Percentiles rank a stretch among this genome's conserved stretches.
Evolutionary conservation across 495 filamentous ascomycete genomes (phyloP).

Genomic region (Pyrenula massariospora): DNA sequence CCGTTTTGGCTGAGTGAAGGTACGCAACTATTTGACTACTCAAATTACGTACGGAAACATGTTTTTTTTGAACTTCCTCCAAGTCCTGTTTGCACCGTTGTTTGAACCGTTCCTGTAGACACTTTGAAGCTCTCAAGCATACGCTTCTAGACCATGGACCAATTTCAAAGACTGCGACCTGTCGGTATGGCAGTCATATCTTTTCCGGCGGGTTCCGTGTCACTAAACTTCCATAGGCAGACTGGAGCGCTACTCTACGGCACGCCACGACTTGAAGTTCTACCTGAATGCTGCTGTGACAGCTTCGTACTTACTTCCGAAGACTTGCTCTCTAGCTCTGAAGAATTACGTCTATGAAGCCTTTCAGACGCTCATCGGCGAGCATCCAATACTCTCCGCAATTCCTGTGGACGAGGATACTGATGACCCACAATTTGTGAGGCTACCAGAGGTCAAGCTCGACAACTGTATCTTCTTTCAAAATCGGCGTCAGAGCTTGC

Average conservation of each 20-base stretch:
- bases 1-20: too few relatives aligned
- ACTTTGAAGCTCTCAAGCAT: too few relatives aligned
- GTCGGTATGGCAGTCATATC: too few relatives aligned
- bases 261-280: conserved; percentile 28
- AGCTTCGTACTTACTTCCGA: conserved; percentile 24
- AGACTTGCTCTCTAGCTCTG: conserved; percentile 14
- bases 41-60: too few relatives aligned
- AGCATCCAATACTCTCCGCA: conserved; percentile 29
- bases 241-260: conserved; percentile 30
- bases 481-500: conserved; percentile 8
- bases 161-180: too few relatives aligned
- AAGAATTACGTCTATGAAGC: conserved; percentile 25
- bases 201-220: too few relatives aligned
- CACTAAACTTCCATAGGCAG: conserved; percentile 14
- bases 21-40: too few relatives aligned
- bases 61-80: too few relatives aligned
- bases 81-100: too few relatives aligned
- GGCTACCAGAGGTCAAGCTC: conserved; percentile 30
- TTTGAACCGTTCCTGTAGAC: too few relatives aligned
- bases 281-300: conserved; percentile 31
- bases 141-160: too few relatives aligned
- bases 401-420: conserved; percentile 29
- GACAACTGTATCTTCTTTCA: conserved; percentile 20
- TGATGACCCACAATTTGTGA: conserved; percentile 27
- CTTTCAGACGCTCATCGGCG: conserved; percentile 22